Evolutionary conservation across 2,329 filamentous ascomycete species (phyloP), one percentile per base, ranked within the genome.

Genomic region (Trichoderma sp.): DNA sequence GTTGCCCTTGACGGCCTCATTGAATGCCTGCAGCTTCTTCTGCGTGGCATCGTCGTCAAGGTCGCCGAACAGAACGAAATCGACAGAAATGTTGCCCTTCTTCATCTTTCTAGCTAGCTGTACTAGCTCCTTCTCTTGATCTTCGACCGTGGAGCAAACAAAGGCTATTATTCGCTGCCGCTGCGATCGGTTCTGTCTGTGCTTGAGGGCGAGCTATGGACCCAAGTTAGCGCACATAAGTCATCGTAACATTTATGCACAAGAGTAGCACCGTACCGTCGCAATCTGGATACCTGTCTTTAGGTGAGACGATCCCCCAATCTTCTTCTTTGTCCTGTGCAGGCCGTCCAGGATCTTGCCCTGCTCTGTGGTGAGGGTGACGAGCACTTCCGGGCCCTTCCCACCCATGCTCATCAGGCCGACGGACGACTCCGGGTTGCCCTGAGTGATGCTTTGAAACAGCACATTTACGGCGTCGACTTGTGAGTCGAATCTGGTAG

Each of bases 341-440:
- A 97, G 84, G 65, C 94, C 94, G 71, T 97, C 92, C 71, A 98
- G 85, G 74, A 99, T 93, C 84, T 96, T 95, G 80, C 95, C 95
- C 77, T 95, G 93, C 80, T 99, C 96, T 69, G 93, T 94, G 64
- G 95, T 98, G 78, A 98, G 88, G 37, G 95, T 99, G 68, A 95
- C 96, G 71, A 99, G 88, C 71, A 99, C 94, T 82, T 98, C 94
- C 58, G 95, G 95, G n/a, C 93, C 94, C 77, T 92, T 94, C 76
- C 94, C 95, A 71, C 93, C 95, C 94, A 98, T 98, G 81, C 93
- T 97, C 94, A 99, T 97, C 71, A 99, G 84, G 63, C 96, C 95
- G 72, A 99, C 95, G 12, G 94, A 96, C 8, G 94, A 98, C 82
- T 99, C 95, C 35, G 95, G 93, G 80, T 99, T 97, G 73, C 91